phyloP scores from a whole-genome alignment of 2,329 filamentous ascomycete species.

The Trichophyton schoenleinii region DNA sequence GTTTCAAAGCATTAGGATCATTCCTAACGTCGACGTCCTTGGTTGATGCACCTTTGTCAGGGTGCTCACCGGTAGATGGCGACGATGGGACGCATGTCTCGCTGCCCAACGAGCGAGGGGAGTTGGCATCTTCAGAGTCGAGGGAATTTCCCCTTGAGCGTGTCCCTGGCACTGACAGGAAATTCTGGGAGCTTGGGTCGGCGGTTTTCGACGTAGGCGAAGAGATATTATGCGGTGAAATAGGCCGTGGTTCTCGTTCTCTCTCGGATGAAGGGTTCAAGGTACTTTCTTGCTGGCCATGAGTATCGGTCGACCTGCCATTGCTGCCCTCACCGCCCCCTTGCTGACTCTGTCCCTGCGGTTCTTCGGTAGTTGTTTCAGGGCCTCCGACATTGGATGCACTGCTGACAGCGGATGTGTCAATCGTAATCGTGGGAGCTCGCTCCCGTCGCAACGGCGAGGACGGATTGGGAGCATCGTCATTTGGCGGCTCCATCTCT shows the following conservation, averaged over 20 bases:
- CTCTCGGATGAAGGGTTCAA: neutral
- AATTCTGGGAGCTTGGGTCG: constrained; percentile 41
- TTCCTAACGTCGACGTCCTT: constrained; percentile 41
- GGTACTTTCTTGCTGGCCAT: neutral
- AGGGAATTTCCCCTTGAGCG: constrained; percentile 53
- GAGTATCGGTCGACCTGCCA: neutral
- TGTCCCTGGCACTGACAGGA: constrained; percentile 51
- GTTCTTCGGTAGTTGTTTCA: neutral
- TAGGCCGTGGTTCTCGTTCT: constrained; percentile 44
- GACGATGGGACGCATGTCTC: constrained; percentile 40
- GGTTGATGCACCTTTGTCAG: constrained; percentile 30
- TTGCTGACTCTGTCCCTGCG: neutral
- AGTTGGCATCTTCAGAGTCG: constrained; percentile 47
- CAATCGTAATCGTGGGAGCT: constrained; percentile 45
- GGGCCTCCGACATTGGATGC: neutral
- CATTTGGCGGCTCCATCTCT: neutral
- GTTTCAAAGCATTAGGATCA: constrained; percentile 50
- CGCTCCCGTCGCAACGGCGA: constrained; percentile 31
- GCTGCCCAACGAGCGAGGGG: constrained; percentile 41
- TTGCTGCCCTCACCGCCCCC: neutral
- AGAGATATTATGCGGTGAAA: constrained; percentile 55
- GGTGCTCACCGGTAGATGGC: constrained; percentile 29
- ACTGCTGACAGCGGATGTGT: constrained; percentile 42
- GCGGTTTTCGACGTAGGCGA: constrained; percentile 45
- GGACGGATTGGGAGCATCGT: constrained; percentile 19